Conservation (phyloP, 805 yeast genomes). For the Metschnikowia matae region DNA sequence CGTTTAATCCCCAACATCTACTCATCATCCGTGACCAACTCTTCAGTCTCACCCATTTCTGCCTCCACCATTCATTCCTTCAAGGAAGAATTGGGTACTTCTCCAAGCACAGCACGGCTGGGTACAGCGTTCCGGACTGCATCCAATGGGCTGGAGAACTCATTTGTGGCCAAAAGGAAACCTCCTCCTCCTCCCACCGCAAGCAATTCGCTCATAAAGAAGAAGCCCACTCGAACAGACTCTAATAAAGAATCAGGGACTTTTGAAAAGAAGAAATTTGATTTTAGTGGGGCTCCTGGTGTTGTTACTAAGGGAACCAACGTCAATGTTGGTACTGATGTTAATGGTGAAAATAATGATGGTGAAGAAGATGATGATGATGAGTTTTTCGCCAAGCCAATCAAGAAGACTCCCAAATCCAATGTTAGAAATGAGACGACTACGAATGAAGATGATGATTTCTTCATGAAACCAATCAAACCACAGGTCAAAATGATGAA, state of each 20-base stretch:
- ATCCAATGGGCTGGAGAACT: slow-evolving; percentile 12
- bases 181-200: slow-evolving; percentile 65
- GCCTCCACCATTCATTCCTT: slow-evolving; percentile 33
- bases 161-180: slow-evolving; percentile 61
- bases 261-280: slow-evolving; percentile 44
- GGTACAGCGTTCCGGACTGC: not conserved
- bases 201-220: slow-evolving; percentile 9
- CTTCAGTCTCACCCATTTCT: slow-evolving; percentile 29
- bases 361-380: not conserved
- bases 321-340: not conserved
- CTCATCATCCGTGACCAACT: slow-evolving; percentile 16
- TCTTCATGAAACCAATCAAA: slow-evolving; percentile 18
- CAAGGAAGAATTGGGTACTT: slow-evolving; percentile 18
- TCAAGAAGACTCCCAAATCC: not conserved
- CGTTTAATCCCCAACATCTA: slow-evolving; percentile 23
- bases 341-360: too few species aligned
- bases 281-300: slow-evolving; percentile 70
- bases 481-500: slow-evolving; percentile 38
- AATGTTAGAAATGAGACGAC: too few species aligned
- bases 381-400: slow-evolving; percentile 6
- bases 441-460: slow-evolving; percentile 6
- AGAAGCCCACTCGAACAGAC: not conserved
- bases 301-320: slow-evolving; percentile 1
- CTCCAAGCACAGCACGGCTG: not conserved
- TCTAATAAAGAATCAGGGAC: too few species aligned